phyloP scores from a whole-genome alignment of 1,284 basidiomycete species.

The Xerocomus minutiporus region DNA sequence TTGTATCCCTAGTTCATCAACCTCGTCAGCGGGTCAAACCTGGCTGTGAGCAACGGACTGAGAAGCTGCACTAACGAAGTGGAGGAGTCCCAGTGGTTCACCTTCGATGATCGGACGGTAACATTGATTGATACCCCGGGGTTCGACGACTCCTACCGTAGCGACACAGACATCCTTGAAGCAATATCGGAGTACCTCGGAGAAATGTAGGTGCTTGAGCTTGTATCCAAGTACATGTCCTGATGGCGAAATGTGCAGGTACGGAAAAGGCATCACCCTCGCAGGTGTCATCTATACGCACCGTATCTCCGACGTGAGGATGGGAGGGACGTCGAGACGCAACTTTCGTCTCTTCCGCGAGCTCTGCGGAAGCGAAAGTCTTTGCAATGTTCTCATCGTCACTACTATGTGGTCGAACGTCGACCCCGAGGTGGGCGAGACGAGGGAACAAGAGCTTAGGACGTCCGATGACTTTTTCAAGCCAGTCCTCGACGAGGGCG shows the following conservation, averaged over 20 bases:
- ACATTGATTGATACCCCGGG: background rate
- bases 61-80: background rate
- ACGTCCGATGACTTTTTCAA: background rate
- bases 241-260: background rate
- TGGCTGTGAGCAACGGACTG: background rate
- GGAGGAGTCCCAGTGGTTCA: background rate
- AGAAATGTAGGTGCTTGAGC: background rate
- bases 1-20: background rate
- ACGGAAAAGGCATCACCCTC: background rate
- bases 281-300: background rate
- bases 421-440: background rate
- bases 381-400: background rate
- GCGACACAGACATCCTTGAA: background rate
- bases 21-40: background rate
- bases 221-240: too few relatives aligned
- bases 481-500: background rate
- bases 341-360: background rate
- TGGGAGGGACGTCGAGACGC: background rate
- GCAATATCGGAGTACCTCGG: background rate
- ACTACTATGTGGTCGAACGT: constrained; percentile 1
- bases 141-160: background rate
- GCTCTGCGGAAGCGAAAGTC: background rate
- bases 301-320: background rate
- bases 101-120: background rate
- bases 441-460: background rate